Percentiles rank a stretch among this genome's conserved stretches.
phyloP scores from a whole-genome alignment of 805 yeast species.

The Citeromyces matritensis region DNA sequence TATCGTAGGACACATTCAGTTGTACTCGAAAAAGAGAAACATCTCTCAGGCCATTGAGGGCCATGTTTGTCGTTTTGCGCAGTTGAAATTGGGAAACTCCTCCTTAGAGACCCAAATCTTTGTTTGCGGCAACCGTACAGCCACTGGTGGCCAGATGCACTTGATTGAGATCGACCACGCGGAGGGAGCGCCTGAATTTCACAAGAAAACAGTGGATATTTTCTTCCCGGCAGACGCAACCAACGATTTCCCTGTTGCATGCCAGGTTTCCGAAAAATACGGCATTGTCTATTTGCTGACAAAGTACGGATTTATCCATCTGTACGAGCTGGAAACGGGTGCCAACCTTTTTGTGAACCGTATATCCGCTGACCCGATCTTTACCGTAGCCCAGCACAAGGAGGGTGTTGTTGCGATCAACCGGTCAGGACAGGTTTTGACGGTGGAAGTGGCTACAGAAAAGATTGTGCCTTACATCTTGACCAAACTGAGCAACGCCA shows the following conservation, averaged over 20 bases:
- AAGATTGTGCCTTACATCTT: constrained; percentile 83
- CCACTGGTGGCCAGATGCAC: constrained; percentile 75
- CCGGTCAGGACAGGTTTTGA: constrained; percentile 87
- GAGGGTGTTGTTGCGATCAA: constrained; percentile 89
- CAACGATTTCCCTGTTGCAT: constrained; percentile 91
- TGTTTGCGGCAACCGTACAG: constrained; percentile 82
- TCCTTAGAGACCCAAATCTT: constrained; percentile 71
- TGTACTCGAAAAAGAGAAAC: constrained; percentile 75
- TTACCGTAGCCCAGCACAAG: constrained; percentile 69
- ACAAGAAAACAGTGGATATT: constrained; percentile 81
- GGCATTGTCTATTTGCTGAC: constrained; percentile 86
- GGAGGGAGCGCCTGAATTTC: constrained; percentile 67
- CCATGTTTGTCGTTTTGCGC: constrained; percentile 86
- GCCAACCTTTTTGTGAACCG: constrained; percentile 88
- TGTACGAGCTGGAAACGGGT: constrained; percentile 89
- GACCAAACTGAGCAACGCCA: constrained; percentile 73
- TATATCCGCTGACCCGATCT: constrained; percentile 90
- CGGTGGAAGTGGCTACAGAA: constrained; percentile 77
- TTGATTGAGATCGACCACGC: constrained; percentile 94
- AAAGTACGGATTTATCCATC: constrained; percentile 90
- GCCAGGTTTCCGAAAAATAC: constrained; percentile 71
- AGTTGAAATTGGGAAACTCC: constrained; percentile 60
- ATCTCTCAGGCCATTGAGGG: constrained; percentile 97
- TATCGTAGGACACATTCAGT: constrained; percentile 92
- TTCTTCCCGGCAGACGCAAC: constrained; percentile 95